Base-by-base conservation (phyloP, 768 basidiomycete species). In the Amanita rubescens region DNA sequence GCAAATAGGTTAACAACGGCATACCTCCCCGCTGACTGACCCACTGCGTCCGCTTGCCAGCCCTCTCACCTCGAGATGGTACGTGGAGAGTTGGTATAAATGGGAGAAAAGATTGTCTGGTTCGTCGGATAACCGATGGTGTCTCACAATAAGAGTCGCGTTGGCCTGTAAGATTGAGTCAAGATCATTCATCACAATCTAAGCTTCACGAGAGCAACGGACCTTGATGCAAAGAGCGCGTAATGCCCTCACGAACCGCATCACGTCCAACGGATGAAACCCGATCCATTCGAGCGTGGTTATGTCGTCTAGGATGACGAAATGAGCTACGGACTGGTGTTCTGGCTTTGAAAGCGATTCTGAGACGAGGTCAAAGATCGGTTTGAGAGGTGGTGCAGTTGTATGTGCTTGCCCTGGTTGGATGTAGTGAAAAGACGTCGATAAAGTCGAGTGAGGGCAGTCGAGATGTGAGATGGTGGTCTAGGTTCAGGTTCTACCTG, bases 1-100 rank as follows among this genome's bases (percentile, higher is more conserved):
- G n/a, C n/a, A n/a, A n/a, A n/a, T n/a, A n/a, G n/a, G n/a, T n/a
- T n/a, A n/a, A 6, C 3, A 12, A 39, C 4, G 49, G 55, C 73
- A 17, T 48, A 87, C 89, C 75, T 90, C 85, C 17, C 89, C 90
- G 54, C 81, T 87, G 25, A 92, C 84, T 19, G 81, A 74, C 2
- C 87, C 88, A 56, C 90, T 91, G 22, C 82, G 72, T 4, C 89
- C 89, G 57, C 85, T 90, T 1, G 82, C 72, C 6, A 92, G 71
- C 0, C 88, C 80, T 37, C 76, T 72, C 2, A 90, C 82, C 54
- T 90, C 88, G 3, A 90, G 59, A 59, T 89, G 87, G 57, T 84
- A 84, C 2, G 81, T 72, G 57, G 79, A 83, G 2, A 85, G 63
- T 50, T 87, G 84, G 17, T 82, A 67, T 19, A 90, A 67, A 27